Base-by-base conservation (phyloP, 2,329 filamentous ascomycete genomes). In the Neocatenulostroma microsporum region DNA sequence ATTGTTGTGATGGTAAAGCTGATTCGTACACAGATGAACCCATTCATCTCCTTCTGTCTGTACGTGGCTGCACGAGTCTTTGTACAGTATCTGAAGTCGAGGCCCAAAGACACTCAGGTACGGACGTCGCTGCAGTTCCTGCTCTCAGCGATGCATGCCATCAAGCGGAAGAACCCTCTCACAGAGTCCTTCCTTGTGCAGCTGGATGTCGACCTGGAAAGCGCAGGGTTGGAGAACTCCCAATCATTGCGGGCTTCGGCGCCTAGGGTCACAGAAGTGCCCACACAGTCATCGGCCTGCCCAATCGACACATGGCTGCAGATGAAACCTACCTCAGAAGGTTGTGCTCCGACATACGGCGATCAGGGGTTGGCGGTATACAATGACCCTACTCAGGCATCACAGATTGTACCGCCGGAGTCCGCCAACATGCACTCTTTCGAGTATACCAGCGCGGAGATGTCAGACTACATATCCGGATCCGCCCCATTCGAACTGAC, bases 11-110 rank as follows among this genome's bases (percentile, higher is more conserved):
- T n/a, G n/a, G n/a, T n/a, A n/a, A n/a, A n/a, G n/a, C n/a, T n/a
- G n/a, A n/a, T n/a, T n/a, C n/a, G n/a, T n/a, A n/a, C n/a, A 21
- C 41, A 95, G 86, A 85, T 94, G 76, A 94, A 95, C 49, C 86
- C 89, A 0, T 96, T 95, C 58, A 82, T 94, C 51, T 87, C 86
- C 0, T 96, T 96, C 62, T 94, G 87, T 55, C 73, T 98, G 27
- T 96, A 95, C 52, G 88, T 96, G n/a, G 83, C 89, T 9, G 85
- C 89, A 15, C 77, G 91, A 34, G 89, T 96, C 0, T 96, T 96
- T 55, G 82, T 96, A 6, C 89, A 96, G 58, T 95, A 93, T 54
- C 71, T 96, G n/a, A 95, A 94, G 62, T 91, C 84, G 39, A 74
- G 82, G n/a, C 86, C 88, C 1, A 81, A 89, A 20, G 89, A 96